Evolutionary conservation across 1,284 basidiomycete genomes (phyloP), one percentile per base, ranked within the genome.

Genomic region (Ganoderma boninense): DNA sequence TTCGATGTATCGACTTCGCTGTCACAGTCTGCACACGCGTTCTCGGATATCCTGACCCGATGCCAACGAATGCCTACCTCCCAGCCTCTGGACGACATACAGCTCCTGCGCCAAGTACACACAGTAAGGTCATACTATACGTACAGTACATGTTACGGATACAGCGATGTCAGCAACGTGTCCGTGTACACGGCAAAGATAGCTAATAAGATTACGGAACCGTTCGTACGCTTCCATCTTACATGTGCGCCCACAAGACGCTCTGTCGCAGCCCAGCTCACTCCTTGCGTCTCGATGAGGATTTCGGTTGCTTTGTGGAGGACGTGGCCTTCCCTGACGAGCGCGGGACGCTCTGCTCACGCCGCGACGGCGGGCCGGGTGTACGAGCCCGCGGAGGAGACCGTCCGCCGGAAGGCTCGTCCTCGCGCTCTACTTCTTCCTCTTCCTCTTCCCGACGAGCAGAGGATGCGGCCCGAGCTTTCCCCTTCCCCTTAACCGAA

Each of bases 361-460:
- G 72, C 64, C 67, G 71, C 63, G 71, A 71, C 29, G 76, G 75
- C 11, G 78, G 79, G 6, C 76, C 79, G 4, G 78, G 78, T n/a
- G 77, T 79, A 29, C 76, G 73, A 52, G 75, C 77, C 43, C 78
- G 66, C 63, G 74, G 75, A 23, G 59, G 62, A 14, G 64, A 40
- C 16, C 64, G 72, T 62, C 65, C 71, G 14, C 66, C 67, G 40
- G 60, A 43, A 8, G 54, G 64, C 49, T 67, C 60, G 26, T 62
- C 52, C 52, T 65, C 69, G 40, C 42, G 64, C 61, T 65, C 64
- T 29, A 29, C 26, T 43, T 68, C 69, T 43, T 77, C 72, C 42
- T 68, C 69, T 42, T 76, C 72, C 29, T 67, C 69, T 43, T 65
- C 71, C 29, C 40, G 57, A 20, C 54, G 67, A 56, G 59, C 60